These are phyloP conservation scores for Pythium brassicae DNA, from an alignment of 352 stramenopile species.

Conservation along the genomic window DNA sequence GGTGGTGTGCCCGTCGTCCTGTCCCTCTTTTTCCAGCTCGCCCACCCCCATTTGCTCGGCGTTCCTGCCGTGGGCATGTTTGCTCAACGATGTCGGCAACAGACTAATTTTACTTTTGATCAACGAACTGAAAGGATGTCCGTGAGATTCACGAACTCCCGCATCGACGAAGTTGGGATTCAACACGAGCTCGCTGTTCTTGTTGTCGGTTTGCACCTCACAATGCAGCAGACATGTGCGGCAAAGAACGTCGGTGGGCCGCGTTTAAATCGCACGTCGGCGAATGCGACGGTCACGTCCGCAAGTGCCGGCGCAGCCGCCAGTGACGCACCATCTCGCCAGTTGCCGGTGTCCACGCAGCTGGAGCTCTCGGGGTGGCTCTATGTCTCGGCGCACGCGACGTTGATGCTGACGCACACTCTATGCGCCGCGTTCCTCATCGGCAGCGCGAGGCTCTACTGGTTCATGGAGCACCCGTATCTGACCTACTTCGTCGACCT, in stretches of 20 bases:
- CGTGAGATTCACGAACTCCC: no score
- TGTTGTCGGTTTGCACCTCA: no score
- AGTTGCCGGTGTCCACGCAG: neutral
- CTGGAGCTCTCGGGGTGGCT: neutral
- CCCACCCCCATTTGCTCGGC: no score
- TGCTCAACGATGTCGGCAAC: no score
- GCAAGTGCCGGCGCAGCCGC: neutral
- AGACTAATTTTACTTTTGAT: no score
- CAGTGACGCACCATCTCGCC: neutral
- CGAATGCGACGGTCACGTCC: neutral
- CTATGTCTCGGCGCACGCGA: neutral
- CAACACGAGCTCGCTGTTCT: no score
- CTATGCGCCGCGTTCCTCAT: slow-evolving; percentile 18
- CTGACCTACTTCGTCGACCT: slow-evolving; percentile 26
- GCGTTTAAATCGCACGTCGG: no score
- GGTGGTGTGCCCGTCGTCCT: no score
- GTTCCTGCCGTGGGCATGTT: no score
- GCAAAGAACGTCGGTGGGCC: neutral
- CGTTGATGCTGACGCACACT: neutral
- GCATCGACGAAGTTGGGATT: no score
- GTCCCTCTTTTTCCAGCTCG: no score
- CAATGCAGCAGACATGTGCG: neutral
- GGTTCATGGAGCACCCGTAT: slow-evolving; percentile 21
- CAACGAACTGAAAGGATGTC: no score
- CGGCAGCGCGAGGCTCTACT: slow-evolving; percentile 16